Conservation (phyloP, 169 alveolate genomes). For the Plasmodium knowlesi region DNA sequence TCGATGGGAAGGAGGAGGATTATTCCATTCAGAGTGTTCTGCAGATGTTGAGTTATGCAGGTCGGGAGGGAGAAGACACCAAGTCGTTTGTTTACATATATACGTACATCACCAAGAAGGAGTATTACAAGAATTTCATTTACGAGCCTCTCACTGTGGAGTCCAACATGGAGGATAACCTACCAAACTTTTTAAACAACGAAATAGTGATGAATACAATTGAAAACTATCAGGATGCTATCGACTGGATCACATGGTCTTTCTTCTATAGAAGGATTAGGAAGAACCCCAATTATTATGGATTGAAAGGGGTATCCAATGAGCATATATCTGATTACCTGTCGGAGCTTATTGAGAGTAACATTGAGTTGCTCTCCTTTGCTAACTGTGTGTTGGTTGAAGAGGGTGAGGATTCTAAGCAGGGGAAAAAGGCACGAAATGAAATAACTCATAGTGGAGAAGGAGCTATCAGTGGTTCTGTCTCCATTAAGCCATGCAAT, state of each 20-base stretch:
- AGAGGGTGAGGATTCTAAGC: constrained; percentile 86
- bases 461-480: background rate
- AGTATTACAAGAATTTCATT: constrained; percentile 96
- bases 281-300: constrained; percentile 99
- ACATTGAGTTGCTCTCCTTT: constrained; percentile 93
- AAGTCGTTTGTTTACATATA: constrained; percentile 75
- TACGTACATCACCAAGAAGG: constrained; percentile 94
- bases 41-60: constrained; percentile 93
- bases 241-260: constrained; percentile 99
- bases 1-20: constrained; percentile 91
- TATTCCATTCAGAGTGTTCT: constrained; percentile 95
- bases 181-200: constrained; percentile 96
- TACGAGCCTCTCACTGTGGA: constrained; percentile 99
- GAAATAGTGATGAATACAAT: constrained; percentile 97
- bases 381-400: constrained; percentile 94
- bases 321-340: constrained; percentile 95
- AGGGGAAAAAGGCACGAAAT: background rate
- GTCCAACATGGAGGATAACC: constrained; percentile 93
- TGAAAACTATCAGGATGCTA: constrained; percentile 96
- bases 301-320: constrained; percentile 94
- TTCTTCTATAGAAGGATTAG: constrained; percentile 97
- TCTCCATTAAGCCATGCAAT: constrained; percentile 89
- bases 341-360: constrained; percentile 95
- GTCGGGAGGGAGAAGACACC: constrained; percentile 83
- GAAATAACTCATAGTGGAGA: constrained; percentile 74